Percentiles rank a stretch among this genome's conserved stretches.
phyloP scores from a whole-genome alignment of 129 eudicot genomes.

The Artemisia tridentata region DNA sequence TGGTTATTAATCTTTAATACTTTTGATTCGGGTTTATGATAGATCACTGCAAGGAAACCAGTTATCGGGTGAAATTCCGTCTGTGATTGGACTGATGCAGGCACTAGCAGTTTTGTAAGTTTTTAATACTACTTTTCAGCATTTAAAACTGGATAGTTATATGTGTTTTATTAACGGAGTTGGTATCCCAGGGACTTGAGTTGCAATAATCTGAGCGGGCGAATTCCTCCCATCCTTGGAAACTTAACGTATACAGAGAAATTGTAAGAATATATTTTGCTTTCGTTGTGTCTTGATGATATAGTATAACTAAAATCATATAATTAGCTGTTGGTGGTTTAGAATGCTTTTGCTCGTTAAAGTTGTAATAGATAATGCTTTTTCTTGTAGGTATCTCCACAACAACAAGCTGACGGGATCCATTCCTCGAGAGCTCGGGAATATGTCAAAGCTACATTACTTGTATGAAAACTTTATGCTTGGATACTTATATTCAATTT shows the following conservation, averaged over 20 bases:
- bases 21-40: background rate
- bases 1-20: background rate
- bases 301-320: too few species aligned
- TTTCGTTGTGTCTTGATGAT: too few species aligned
- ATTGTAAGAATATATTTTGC: slow-evolving; percentile 50
- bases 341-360: too few species aligned
- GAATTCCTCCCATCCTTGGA: slow-evolving; percentile 82
- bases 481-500: background rate
- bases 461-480: slow-evolving; percentile 43
- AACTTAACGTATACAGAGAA: slow-evolving; percentile 87
- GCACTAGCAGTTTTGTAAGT: slow-evolving; percentile 97
- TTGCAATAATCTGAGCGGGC: slow-evolving; percentile 74
- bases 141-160: slow-evolving; percentile 1
- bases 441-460: slow-evolving; percentile 93
- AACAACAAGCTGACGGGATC: slow-evolving; percentile 82
- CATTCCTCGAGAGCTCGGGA: slow-evolving; percentile 93
- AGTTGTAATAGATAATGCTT: background rate
- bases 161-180: background rate
- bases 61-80: slow-evolving; percentile 79
- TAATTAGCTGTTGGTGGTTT: too few species aligned
- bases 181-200: slow-evolving; percentile 66
- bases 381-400: slow-evolving; percentile 77
- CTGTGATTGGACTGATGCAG: slow-evolving; percentile 97
- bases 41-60: slow-evolving; percentile 92
- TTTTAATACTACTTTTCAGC: background rate